Conservation (phyloP, 2,329 filamentous ascomycete species). For the Phyllosticta citribraziliensis region DNA sequence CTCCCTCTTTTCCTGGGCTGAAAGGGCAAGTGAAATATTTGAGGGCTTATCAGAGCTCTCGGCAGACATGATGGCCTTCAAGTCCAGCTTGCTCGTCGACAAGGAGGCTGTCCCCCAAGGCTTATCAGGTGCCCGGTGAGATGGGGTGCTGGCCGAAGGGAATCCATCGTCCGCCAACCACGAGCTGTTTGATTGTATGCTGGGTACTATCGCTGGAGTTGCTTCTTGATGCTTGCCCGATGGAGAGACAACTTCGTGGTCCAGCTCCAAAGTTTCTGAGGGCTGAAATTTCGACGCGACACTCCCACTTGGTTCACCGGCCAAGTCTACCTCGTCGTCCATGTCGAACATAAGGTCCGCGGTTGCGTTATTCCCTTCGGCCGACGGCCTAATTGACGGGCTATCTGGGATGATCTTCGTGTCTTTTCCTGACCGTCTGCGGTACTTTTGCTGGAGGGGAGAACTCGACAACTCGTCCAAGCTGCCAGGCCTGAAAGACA, state of each 20-base stretch:
- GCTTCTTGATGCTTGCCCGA: background rate
- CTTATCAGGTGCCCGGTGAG: constrained; percentile 14
- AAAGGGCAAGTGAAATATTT: constrained; percentile 43
- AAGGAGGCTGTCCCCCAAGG: constrained; percentile 48
- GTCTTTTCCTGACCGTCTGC: constrained; percentile 26
- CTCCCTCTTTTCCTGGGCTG: constrained; percentile 33
- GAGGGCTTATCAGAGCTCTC: constrained; percentile 42
- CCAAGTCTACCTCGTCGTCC: constrained; percentile 60
- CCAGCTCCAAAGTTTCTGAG: background rate
- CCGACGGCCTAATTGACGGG: constrained; percentile 53
- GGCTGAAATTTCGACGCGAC: background rate
- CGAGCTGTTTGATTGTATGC: background rate
- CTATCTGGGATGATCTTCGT: constrained; percentile 44
- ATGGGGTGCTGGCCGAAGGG: background rate
- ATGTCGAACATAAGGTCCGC: constrained; percentile 86
- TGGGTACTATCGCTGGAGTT: background rate
- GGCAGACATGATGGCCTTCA: constrained; percentile 63
- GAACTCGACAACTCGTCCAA: constrained; percentile 47
- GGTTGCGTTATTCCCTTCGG: constrained; percentile 58
- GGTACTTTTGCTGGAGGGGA: constrained; percentile 5
- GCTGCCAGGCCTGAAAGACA: constrained; percentile 53
- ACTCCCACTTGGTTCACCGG: background rate
- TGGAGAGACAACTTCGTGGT: background rate
- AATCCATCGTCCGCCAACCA: background rate
- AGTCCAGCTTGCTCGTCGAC: constrained; percentile 54